phyloP scores from a whole-genome alignment of 441 rosid species.

The Theobroma grandiflorum region DNA sequence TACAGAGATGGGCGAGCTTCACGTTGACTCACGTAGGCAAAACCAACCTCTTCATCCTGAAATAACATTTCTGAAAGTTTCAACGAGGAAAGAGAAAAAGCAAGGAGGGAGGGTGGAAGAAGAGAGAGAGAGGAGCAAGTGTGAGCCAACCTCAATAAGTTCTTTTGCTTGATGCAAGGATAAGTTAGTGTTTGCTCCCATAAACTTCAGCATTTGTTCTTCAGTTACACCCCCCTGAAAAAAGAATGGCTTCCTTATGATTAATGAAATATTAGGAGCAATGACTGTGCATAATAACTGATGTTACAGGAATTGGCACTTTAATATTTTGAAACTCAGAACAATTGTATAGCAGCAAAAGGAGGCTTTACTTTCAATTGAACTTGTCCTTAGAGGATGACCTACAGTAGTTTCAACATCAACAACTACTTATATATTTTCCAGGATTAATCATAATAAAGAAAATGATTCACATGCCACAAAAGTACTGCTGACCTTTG shows the following conservation, averaged over 20 bases:
- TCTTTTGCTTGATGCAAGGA: slow-evolving; percentile 74
- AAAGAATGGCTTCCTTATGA: slow-evolving; percentile 29
- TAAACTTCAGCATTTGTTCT: slow-evolving; percentile 93
- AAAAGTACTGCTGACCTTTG: slow-evolving; percentile 60
- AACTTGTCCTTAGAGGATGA: slow-evolving; percentile 17
- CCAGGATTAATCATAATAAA: slow-evolving; percentile 16
- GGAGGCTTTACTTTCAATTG: background rate
- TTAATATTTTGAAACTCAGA: slow-evolving; percentile 18
- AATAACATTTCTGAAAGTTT: slow-evolving; percentile 32
- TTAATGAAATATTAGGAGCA: slow-evolving; percentile 20
- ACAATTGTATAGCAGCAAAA: slow-evolving; percentile 18
- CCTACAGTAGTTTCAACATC: slow-evolving; percentile 16
- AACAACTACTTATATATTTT: slow-evolving; percentile 11
- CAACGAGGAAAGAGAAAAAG: slow-evolving; percentile 4
- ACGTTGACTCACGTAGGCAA: slow-evolving; percentile 86
- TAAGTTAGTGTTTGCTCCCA: slow-evolving; percentile 92
- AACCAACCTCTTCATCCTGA: slow-evolving; percentile 89
- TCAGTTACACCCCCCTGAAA: slow-evolving; percentile 91
- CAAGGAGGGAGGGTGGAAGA: background rate
- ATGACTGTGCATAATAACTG: slow-evolving; percentile 15
- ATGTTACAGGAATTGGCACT: slow-evolving; percentile 6
- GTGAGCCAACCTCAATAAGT: slow-evolving; percentile 75
- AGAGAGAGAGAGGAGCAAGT: slow-evolving; percentile 7
- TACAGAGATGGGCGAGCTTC: slow-evolving; percentile 95
- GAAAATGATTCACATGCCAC: slow-evolving; percentile 5